These are phyloP conservation scores for Leccinum proximum DNA, from an alignment of 1,284 basidiomycete species.

Conservation along the genomic window DNA sequence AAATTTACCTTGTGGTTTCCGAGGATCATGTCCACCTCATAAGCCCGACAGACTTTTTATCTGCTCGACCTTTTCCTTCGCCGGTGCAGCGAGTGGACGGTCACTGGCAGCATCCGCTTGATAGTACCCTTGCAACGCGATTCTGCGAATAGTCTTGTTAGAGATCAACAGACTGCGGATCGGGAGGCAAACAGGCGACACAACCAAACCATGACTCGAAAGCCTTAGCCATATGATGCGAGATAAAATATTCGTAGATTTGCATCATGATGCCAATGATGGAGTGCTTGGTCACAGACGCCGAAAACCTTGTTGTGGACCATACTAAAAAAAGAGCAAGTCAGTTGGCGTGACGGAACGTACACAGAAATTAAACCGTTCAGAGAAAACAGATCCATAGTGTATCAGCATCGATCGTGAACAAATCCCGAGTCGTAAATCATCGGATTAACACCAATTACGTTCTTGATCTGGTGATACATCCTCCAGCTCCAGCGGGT, in stretches of 20 bases:
- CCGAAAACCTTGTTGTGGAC: conserved; percentile 91
- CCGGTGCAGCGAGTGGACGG: neutral
- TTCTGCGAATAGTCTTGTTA: conserved; percentile 58
- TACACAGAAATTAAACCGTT: conserved; percentile 92
- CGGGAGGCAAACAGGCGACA: conserved; percentile 89
- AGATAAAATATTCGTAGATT: conserved; percentile 44
- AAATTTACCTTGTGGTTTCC: conserved; percentile 68
- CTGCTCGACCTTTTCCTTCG: conserved; percentile 40
- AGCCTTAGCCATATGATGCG: conserved; percentile 94
- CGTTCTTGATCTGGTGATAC: conserved; percentile 88
- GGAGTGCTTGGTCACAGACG: conserved; percentile 90
- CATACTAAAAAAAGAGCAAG: conserved; percentile 48
- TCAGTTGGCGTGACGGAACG: conserved; percentile 29
- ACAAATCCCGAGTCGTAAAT: conserved; percentile 92
- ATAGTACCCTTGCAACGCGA: conserved; percentile 48
- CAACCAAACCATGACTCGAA: conserved; percentile 97
- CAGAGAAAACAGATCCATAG: conserved; percentile 73
- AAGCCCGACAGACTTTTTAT: conserved; percentile 61
- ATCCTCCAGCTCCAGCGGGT: conserved; percentile 76
- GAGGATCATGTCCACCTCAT: conserved; percentile 75
- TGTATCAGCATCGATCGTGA: conserved; percentile 79
- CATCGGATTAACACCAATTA: conserved; percentile 94
- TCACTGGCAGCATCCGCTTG: too few relatives aligned
- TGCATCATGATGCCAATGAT: conserved; percentile 79
- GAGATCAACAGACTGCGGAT: too few relatives aligned